Conservation (phyloP, 495 filamentous ascomycete genomes). For the Penicillium atrosanguineum region DNA sequence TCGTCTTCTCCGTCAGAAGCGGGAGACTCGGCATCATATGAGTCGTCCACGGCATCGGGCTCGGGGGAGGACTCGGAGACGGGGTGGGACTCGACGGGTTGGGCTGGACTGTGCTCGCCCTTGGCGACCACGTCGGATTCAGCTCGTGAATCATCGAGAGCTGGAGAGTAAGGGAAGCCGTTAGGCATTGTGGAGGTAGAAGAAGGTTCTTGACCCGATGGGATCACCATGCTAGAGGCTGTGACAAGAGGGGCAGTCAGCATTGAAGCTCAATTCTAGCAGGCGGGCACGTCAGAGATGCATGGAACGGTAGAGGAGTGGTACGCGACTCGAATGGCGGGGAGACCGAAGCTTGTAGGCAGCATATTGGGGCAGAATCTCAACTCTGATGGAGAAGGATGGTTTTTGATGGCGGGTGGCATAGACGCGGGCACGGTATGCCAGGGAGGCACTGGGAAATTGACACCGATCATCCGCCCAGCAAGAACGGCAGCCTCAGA, state of each 20-base stretch:
- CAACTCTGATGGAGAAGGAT: conserved; percentile 38
- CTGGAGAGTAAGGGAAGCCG: conserved; percentile 45
- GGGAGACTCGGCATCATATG: conserved; percentile 36
- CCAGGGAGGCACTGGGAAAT: conserved; percentile 25
- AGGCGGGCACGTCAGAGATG: conserved; percentile 15
- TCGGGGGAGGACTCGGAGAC: conserved; percentile 51
- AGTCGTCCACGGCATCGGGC: conserved; percentile 65
- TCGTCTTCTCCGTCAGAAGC: conserved; percentile 63
- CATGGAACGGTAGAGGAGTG: conserved; percentile 22
- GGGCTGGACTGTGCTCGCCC: conserved; percentile 54
- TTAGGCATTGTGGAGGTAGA: conserved; percentile 44
- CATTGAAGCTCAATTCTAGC: conserved; percentile 41
- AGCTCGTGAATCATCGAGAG: conserved; percentile 34
- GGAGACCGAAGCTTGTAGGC: conserved; percentile 25
- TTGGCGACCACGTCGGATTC: conserved; percentile 38
- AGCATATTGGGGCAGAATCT: conserved; percentile 30
- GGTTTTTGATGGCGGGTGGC: conserved; percentile 45
- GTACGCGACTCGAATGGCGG: conserved; percentile 36
- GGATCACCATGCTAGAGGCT: conserved; percentile 55
- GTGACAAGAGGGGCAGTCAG: conserved; percentile 39
- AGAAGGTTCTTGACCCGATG: conserved; percentile 44
- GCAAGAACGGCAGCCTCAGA: conserved; percentile 13
- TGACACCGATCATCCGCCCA: conserved; percentile 23
- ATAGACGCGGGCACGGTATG: conserved; percentile 38
- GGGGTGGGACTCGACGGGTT: conserved; percentile 41